Conservation (phyloP, 169 alveolate species). For the Plasmodium inui region DNA sequence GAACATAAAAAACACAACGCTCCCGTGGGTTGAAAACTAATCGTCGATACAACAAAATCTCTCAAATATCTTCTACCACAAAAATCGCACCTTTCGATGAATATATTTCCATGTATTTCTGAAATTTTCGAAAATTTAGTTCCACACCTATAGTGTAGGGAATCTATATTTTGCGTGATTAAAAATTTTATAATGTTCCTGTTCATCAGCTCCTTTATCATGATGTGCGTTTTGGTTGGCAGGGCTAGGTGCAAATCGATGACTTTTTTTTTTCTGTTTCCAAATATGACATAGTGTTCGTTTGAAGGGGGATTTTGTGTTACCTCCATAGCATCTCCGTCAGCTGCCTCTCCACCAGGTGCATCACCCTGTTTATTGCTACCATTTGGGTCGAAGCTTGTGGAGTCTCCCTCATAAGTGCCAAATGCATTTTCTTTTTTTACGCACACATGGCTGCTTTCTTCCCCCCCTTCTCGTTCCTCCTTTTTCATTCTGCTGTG, state of each 20-base stretch:
- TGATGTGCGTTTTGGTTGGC: slow-evolving; percentile 88
- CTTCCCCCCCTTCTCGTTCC: not conserved
- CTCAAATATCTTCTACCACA: slow-evolving; percentile 88
- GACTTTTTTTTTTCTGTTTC: slow-evolving; percentile 79
- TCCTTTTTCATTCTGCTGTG: not conserved
- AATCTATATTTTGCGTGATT: slow-evolving; percentile 89
- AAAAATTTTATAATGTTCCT: slow-evolving; percentile 78
- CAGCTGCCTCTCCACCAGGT: not conserved
- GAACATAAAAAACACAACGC: slow-evolving; percentile 86
- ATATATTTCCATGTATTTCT: slow-evolving; percentile 90
- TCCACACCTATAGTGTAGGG: slow-evolving; percentile 87
- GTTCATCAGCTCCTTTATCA: slow-evolving; percentile 80
- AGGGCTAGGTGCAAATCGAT: slow-evolving; percentile 87
- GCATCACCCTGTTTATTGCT: not conserved
- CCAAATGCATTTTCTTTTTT: slow-evolving; percentile 10
- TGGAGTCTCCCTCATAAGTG: not conserved
- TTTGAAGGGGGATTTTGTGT: not conserved
- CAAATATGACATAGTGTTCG: slow-evolving; percentile 72
- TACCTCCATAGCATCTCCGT: not conserved
- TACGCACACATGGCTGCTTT: not conserved
- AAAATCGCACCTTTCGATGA: slow-evolving; percentile 85
- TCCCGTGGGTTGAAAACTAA: slow-evolving; percentile 89
- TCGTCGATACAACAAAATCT: slow-evolving; percentile 86
- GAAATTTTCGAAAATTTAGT: slow-evolving; percentile 80
- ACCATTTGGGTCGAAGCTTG: not conserved